These are phyloP conservation scores for Malus fusca DNA, from an alignment of 306 rosid genomes.

Conservation along the genomic window DNA sequence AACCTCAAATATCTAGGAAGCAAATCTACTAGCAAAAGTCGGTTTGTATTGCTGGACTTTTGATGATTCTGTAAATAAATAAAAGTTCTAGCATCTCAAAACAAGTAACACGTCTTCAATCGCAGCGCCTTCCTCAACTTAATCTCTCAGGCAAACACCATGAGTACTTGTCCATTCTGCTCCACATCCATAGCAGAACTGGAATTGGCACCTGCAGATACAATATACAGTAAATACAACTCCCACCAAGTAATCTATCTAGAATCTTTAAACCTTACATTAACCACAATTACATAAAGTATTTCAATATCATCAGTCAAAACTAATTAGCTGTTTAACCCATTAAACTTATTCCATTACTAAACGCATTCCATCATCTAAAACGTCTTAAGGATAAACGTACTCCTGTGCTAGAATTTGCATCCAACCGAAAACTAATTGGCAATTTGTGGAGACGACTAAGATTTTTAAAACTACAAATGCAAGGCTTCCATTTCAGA, in stretches of 20 bases:
- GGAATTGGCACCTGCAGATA: conserved; percentile 39
- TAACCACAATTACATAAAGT: background rate
- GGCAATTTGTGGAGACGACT: too few relatives aligned
- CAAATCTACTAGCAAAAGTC: too few relatives aligned
- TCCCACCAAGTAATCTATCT: too few relatives aligned
- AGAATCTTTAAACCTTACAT: background rate
- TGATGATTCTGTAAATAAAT: background rate
- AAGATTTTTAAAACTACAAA: too few relatives aligned
- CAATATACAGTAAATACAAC: background rate
- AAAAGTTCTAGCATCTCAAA: background rate
- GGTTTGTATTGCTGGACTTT: too few relatives aligned
- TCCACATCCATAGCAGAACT: conserved; percentile 53
- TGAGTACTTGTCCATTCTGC: conserved; percentile 29
- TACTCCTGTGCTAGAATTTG: too few relatives aligned
- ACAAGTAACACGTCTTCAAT: background rate
- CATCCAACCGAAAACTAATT: too few relatives aligned
- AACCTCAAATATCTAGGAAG: too few relatives aligned
- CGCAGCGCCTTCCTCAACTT: background rate
- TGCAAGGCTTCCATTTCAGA: too few relatives aligned
- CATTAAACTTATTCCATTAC: background rate
- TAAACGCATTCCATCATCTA: background rate
- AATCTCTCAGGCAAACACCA: conserved; percentile 24
- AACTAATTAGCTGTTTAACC: background rate
- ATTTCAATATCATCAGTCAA: background rate
- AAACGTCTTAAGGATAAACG: background rate